Conservation (phyloP, 495 filamentous ascomycete genomes). For the Filosporella fistucella region DNA sequence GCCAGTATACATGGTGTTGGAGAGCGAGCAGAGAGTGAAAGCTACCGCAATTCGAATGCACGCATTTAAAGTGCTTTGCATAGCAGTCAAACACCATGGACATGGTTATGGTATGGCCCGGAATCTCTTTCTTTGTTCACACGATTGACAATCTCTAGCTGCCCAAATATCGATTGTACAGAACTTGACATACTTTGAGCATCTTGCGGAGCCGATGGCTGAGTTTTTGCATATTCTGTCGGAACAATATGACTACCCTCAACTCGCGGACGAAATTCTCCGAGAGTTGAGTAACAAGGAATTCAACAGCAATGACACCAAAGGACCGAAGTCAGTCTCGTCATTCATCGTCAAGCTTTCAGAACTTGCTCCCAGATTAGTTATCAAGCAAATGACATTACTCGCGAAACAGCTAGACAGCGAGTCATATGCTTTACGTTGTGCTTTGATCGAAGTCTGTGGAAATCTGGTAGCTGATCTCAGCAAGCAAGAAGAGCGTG, state of each 20-base stretch:
- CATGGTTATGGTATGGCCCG: constrained; percentile 78
- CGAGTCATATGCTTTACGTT: constrained; percentile 92
- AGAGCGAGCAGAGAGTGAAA: constrained; percentile 92
- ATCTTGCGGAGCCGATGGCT: constrained; percentile 97
- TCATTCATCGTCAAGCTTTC: constrained; percentile 92
- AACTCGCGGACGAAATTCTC: constrained; percentile 89
- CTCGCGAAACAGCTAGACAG: constrained; percentile 91
- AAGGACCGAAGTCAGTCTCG: constrained; percentile 97
- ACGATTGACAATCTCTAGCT: constrained; percentile 43
- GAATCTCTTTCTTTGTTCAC: neutral
- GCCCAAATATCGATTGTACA: constrained; percentile 98
- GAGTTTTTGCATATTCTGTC: constrained; percentile 94
- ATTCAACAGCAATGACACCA: constrained; percentile 93
- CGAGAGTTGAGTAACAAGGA: constrained; percentile 95
- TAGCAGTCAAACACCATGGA: constrained; percentile 96
- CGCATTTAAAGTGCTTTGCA: constrained; percentile 92
- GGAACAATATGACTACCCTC: constrained; percentile 97
- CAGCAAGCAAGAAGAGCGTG: constrained; percentile 83
- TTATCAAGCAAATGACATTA: constrained; percentile 96
- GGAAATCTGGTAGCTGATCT: constrained; percentile 93
- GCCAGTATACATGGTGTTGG: constrained; percentile 89
- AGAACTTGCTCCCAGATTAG: constrained; percentile 84
- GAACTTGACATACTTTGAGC: constrained; percentile 96
- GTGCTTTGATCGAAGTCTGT: constrained; percentile 93
- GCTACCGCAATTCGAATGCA: constrained; percentile 90